Base-by-base conservation (phyloP, 805 yeast species). In the Schwanniomyces sp. region DNA sequence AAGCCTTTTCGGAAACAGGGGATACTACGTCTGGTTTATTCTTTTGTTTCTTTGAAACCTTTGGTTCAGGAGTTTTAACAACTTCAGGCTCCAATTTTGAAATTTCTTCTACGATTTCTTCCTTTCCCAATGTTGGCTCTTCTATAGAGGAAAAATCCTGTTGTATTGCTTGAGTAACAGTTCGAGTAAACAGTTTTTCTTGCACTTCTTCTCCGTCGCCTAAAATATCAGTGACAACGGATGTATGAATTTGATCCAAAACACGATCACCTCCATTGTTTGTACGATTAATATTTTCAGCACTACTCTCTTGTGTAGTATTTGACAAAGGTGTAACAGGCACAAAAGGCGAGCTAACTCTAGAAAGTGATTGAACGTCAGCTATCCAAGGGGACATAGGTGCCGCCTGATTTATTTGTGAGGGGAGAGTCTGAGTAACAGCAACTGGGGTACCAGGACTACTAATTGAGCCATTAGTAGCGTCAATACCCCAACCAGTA, bases 351-450 rank as follows among this genome's bases (percentile, higher is more conserved):
- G 76, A 71, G 46, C 61, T 64, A 17, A 65, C 74, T 21, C 78
- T 58, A 3, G 75, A 69, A 48, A 51, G 63, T 5, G 67, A 54
- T 43, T 62, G 71, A 11, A 61, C 58, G 10, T 67, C 61, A 7
- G 70, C 52, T 32, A 63, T 45, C 78, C 77, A 73, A 5, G 78
- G 78, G 5, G 77, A 72, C 43, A 70, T 55, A 4, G 76, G 74
- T 14, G 74, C 59, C 3, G 73, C 69, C 50, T 68, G 75, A 34
- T 54, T 51, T 41, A 67, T 48, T 34, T 57, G 58, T 8, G 62
- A 44, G 11, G 59, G 49, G 34, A 61, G 45, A 1, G 59, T 57
- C 5, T 62, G 62, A 24, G 58, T 58, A 3, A 52, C 58, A 4
- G 61, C 44, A 8, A 57, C 63, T 2, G 72, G 69, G 3, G 71